These are phyloP conservation scores for Fusarium haematococcum DNA, from an alignment of 2,329 filamentous ascomycete genomes.

Conservation along the genomic window DNA sequence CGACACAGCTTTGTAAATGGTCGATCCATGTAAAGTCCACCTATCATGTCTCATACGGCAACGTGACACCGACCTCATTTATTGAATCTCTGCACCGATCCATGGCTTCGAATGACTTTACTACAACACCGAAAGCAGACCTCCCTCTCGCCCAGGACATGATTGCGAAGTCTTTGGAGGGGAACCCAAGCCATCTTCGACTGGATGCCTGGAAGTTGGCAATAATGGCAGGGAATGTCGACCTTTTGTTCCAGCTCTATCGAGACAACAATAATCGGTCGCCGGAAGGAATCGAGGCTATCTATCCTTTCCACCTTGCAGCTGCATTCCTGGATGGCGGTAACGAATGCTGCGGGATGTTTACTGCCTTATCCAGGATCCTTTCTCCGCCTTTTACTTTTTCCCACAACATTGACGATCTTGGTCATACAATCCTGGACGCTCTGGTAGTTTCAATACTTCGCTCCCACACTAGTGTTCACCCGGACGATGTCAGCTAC, in stretches of 20 bases:
- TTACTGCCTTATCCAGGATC: rapidly evolving
- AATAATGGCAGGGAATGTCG: constrained; percentile 10
- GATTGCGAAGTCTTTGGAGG: not conserved
- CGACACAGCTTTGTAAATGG: constrained; percentile 14
- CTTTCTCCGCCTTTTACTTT: not conserved
- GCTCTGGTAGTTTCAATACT: not conserved
- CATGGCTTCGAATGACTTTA: not conserved
- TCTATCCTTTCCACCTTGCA: constrained; percentile 16
- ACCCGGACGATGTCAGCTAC: not conserved
- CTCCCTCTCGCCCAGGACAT: constrained; percentile 4
- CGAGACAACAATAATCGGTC: rapidly evolving
- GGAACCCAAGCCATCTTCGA: not conserved
- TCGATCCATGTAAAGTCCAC: not conserved
- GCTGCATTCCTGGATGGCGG: constrained; percentile 17
- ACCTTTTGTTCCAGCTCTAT: not conserved
- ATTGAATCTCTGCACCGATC: not conserved
- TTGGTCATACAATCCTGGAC: constrained; percentile 19
- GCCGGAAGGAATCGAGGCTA: not conserved
- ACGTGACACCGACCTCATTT: not conserved
- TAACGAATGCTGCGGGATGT: not conserved
- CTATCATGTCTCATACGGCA: too few species aligned
- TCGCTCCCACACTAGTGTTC: constrained; percentile 10
- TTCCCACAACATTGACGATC: constrained; percentile 1
- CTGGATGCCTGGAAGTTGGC: constrained; percentile 22
- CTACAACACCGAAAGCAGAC: not conserved